Evolutionary conservation across 2,329 filamentous ascomycete species (phyloP).

Genomic region (Cephalotrichum gorgonifer): DNA sequence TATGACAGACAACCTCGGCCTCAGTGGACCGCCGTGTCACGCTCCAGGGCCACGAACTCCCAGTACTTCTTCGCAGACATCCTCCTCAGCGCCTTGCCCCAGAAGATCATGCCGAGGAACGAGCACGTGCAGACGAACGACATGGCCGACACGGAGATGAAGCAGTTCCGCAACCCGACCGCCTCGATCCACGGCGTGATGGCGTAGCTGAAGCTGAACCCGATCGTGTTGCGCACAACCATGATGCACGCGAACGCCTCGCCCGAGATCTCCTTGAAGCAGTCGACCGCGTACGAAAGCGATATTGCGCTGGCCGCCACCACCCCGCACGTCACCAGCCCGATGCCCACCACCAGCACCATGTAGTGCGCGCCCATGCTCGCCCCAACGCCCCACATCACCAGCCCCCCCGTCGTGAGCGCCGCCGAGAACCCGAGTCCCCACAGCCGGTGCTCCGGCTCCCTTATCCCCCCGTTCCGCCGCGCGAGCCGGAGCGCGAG

Average conservation of each 20-base stretch:
- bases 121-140: slow-evolving; percentile 14
- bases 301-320: slow-evolving; percentile 19
- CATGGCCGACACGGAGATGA: slow-evolving; percentile 19
- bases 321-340: slow-evolving; percentile 17
- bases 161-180: slow-evolving; percentile 20
- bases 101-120: slow-evolving; percentile 18
- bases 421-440: slow-evolving; percentile 19
- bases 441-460: slow-evolving; percentile 24
- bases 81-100: slow-evolving; percentile 17
- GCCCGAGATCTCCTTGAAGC: slow-evolving; percentile 21
- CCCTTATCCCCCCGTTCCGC: slow-evolving; percentile 4
- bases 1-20: too few relatives aligned
- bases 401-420: slow-evolving; percentile 26
- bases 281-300: slow-evolving; percentile 21
- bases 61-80: too few relatives aligned
- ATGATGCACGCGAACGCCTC: slow-evolving; percentile 17
- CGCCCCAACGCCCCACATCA: slow-evolving; percentile 37
- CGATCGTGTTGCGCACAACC: slow-evolving; percentile 16
- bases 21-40: too few relatives aligned
- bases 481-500: background rate
- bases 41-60: too few relatives aligned
- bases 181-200: slow-evolving; percentile 23
- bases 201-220: slow-evolving; percentile 12
- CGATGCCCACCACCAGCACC: slow-evolving; percentile 21
- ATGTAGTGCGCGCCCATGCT: slow-evolving; percentile 20